phyloP scores from a whole-genome alignment of 768 basidiomycete genomes.

The Chalciporus pseudorubinellus region DNA sequence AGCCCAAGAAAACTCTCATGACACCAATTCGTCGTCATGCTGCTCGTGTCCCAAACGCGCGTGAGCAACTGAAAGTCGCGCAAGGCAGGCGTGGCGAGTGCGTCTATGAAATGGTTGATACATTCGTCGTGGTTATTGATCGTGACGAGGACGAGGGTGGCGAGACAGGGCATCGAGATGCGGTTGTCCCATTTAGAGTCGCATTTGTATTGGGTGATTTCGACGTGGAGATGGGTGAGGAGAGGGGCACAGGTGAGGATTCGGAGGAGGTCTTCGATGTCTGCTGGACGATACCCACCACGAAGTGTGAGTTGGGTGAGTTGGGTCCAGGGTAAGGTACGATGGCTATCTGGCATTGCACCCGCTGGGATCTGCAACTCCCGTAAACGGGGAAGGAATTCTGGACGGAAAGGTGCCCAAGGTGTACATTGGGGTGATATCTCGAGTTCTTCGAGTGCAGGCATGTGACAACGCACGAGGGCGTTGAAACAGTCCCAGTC shows the following conservation, averaged over 20 bases:
- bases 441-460: slow-evolving; percentile 31
- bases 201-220: slow-evolving; percentile 31
- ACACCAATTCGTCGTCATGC: slow-evolving; percentile 28
- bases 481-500: slow-evolving; percentile 29
- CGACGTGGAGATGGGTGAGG: slow-evolving; percentile 29
- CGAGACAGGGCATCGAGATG: slow-evolving; percentile 30
- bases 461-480: slow-evolving; percentile 23
- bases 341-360: slow-evolving; percentile 31
- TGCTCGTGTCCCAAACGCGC: slow-evolving; percentile 33
- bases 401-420: slow-evolving; percentile 31
- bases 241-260: slow-evolving; percentile 27
- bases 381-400: slow-evolving; percentile 20
- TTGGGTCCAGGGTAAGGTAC: slow-evolving; percentile 33
- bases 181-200: slow-evolving; percentile 29
- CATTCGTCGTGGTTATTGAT: slow-evolving; percentile 31
- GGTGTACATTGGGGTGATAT: slow-evolving; percentile 32
- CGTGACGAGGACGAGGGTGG: slow-evolving; percentile 31
- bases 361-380: slow-evolving; percentile 32
- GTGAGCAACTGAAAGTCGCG: slow-evolving; percentile 33
- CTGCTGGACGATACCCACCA: slow-evolving; percentile 28
- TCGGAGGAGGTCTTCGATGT: slow-evolving; percentile 24
- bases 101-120: slow-evolving; percentile 25
- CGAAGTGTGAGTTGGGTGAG: slow-evolving; percentile 32
- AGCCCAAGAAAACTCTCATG: slow-evolving; percentile 28
- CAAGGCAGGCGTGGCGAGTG: slow-evolving; percentile 19